Base-by-base conservation (phyloP, 768 basidiomycete species). In the Pleurotus sapidus region DNA sequence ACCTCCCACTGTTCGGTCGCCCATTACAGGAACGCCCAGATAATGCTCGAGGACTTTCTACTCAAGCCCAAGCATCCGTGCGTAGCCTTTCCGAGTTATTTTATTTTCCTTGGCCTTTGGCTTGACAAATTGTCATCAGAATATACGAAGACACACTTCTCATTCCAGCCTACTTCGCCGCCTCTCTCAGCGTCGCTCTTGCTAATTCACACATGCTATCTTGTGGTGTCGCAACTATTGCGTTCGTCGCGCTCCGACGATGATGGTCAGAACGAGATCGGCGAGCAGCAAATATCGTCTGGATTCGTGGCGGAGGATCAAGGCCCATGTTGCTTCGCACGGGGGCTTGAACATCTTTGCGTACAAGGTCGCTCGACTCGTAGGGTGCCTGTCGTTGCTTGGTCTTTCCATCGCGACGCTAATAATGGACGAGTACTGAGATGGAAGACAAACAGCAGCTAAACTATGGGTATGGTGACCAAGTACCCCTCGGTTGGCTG, bases 321-420 rank as follows among this genome's bases (percentile, higher is more conserved):
- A 67, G 38, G 67, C 63, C 27, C 80, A 82, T 61, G 65, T 83
- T 27, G 51, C 63, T 14, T 61, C 67, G 11, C 76, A 79, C 54
- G 80, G 83, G 4, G 84, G 84, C 8, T 59, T 65, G 4, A 66
- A 68, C 12, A 77, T 82, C 23, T 84, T 82, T 66, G 64, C 65
- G 12, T 78, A 77, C 68, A 80, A 79, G 60, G 51, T 82, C 30
- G 61, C 72, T 1, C 74, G 86, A 20, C 68, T 84, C 4, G 54
- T 80, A 2, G 74, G 75, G 25, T 75, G 77, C 49, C 67, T 78
- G 24, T 67, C 71, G 2, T 73, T 87, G n/a, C 70, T 87, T 20
- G 77, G 69, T 4, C 64, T 87, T 14, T 81, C 80, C 6, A 68
- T 81, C 49, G 75, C 76, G 2, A 73, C 77, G 20, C 63, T 80